phyloP scores from a whole-genome alignment of 257 asterid genomes.

The Cynanchum wilfordii region DNA sequence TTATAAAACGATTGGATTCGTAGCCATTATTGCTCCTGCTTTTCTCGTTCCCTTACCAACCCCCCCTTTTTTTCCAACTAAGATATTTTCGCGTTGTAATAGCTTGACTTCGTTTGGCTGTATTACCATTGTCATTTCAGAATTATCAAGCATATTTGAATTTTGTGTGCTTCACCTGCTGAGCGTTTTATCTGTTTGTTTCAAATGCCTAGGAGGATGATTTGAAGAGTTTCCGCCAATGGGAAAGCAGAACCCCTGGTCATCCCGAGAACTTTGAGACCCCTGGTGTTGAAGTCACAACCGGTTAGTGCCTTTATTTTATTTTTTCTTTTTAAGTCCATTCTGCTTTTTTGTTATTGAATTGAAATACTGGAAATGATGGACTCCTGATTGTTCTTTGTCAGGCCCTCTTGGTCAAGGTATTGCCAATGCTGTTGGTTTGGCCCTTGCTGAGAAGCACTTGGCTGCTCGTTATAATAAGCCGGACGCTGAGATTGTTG shows the following conservation, averaged over 20 bases:
- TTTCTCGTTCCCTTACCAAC: too few relatives aligned
- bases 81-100: background rate
- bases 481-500: slow-evolving; percentile 60
- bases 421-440: slow-evolving; percentile 74
- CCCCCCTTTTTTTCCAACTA: background rate
- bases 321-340: background rate
- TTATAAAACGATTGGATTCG: background rate
- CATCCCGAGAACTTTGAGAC: slow-evolving; percentile 87
- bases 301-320: slow-evolving; percentile 35
- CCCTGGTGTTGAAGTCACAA: slow-evolving; percentile 71
- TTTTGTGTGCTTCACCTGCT: slow-evolving; percentile 2
- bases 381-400: slow-evolving; percentile 14
- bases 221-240: slow-evolving; percentile 59
- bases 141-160: background rate
- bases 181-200: slow-evolving; percentile 15
- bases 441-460: slow-evolving; percentile 78
- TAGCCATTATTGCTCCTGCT: background rate
- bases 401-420: slow-evolving; percentile 95
- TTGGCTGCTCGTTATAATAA: slow-evolving; percentile 81
- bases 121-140: background rate
- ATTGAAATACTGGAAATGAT: slow-evolving; percentile 9
- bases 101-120: background rate
- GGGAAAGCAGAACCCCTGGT: slow-evolving; percentile 81
- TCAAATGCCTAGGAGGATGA: slow-evolving; percentile 47
- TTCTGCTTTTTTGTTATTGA: slow-evolving; percentile 7